A percentile compares a stretch with the other conserved stretches of the same genome.
phyloP scores from a whole-genome alignment of 139 green algal species.

The Chlorella vulgaris region DNA sequence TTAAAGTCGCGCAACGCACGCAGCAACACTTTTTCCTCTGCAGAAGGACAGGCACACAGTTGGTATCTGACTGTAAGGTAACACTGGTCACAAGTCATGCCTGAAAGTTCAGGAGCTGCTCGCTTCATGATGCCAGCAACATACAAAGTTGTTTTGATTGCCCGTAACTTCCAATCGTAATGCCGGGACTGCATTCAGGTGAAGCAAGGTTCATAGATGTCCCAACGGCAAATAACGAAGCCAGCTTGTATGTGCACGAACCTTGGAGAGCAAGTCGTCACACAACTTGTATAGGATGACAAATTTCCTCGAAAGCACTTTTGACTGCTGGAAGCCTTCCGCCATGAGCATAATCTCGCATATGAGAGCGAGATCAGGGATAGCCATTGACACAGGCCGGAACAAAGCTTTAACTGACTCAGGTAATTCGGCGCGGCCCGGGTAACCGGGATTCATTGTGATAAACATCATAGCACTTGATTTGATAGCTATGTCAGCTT shows the following conservation, averaged over 20 bases:
- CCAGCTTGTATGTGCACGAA: not conserved
- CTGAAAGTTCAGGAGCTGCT: conserved; percentile 72
- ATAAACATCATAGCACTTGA: conserved; percentile 91
- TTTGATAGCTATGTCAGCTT: conserved; percentile 54
- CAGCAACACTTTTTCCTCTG: conserved; percentile 72
- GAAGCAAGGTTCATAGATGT: not conserved
- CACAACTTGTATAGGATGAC: conserved; percentile 94
- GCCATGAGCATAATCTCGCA: conserved; percentile 98
- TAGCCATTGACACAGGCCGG: conserved; percentile 90
- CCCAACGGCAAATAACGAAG: not conserved
- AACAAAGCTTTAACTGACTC: conserved; percentile 95
- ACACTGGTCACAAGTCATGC: not conserved
- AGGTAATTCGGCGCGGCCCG: conserved; percentile 86
- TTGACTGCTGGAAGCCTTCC: conserved; percentile 91
- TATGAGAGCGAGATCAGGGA: conserved; percentile 90
- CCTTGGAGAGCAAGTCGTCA: conserved; percentile 90
- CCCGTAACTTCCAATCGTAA: conserved; percentile 97
- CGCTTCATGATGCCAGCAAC: conserved; percentile 95
- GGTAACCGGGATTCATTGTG: conserved; percentile 98
- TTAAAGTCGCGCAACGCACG: conserved; percentile 95
- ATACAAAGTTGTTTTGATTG: conserved; percentile 97
- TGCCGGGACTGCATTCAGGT: conserved; percentile 66
- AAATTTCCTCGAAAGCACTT: conserved; percentile 91
- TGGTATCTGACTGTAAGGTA: not conserved
- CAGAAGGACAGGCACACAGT: too few species aligned